Conservation (phyloP, 2,329 filamentous ascomycete species). For the Macroventuria anomochaeta region DNA sequence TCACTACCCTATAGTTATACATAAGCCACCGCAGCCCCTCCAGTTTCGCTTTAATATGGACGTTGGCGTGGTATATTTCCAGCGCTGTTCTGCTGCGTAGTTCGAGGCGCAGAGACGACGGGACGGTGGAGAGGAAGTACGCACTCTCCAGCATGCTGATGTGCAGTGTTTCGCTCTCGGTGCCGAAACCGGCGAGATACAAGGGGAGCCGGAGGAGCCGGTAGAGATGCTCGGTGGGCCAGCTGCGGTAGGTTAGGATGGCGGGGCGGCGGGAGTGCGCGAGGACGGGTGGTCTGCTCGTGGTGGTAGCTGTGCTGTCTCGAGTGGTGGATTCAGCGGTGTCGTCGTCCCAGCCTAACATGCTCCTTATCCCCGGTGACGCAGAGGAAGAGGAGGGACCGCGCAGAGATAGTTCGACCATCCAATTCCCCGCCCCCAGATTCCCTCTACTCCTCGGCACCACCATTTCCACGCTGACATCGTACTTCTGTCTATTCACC, state of each 20-base stretch:
- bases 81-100: slow-evolving; percentile 72
- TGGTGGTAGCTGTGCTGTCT: not conserved
- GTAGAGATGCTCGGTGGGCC: slow-evolving; percentile 36
- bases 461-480: slow-evolving; percentile 75
- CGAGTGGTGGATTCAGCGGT: not conserved
- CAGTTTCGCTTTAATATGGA: slow-evolving; percentile 77
- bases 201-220: slow-evolving; percentile 61
- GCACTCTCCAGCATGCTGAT: slow-evolving; percentile 77
- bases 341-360: slow-evolving; percentile 40
- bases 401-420: slow-evolving; percentile 80
- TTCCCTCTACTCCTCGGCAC: slow-evolving; percentile 82
- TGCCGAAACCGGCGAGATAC: slow-evolving; percentile 70
- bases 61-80: slow-evolving; percentile 74
- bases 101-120: slow-evolving; percentile 65
- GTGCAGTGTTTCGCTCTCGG: slow-evolving; percentile 68
- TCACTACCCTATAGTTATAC: slow-evolving; percentile 78
- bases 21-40: slow-evolving; percentile 76
- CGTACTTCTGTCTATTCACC: slow-evolving; percentile 77
- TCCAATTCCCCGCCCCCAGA: slow-evolving; percentile 84
- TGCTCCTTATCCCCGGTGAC: slow-evolving; percentile 17
- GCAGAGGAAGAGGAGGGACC: slow-evolving; percentile 24
- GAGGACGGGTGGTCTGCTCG: slow-evolving; percentile 37
- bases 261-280: slow-evolving; percentile 71
- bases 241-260: slow-evolving; percentile 78
- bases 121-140: slow-evolving; percentile 66